Evolutionary conservation across 345 rosid species (phyloP).

Genomic region (Lepidium didymum): DNA sequence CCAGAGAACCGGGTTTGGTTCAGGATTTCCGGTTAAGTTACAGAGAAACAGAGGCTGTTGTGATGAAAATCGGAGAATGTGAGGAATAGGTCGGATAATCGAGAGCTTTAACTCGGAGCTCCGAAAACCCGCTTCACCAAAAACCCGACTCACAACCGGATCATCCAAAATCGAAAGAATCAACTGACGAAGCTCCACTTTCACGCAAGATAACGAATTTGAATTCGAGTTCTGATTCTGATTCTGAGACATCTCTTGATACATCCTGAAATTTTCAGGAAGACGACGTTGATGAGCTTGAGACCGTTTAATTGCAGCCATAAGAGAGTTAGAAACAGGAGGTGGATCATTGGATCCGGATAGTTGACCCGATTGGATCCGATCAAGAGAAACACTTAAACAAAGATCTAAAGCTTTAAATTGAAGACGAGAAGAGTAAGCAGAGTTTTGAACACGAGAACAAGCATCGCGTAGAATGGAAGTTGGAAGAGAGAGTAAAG

Average conservation of each 20-base stretch:
- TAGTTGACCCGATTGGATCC: slow-evolving; percentile 67
- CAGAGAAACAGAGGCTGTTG: slow-evolving; percentile 54
- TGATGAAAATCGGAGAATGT: slow-evolving; percentile 45
- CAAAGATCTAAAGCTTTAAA: slow-evolving; percentile 86
- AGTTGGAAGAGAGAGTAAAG: slow-evolving; percentile 62
- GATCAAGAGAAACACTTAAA: slow-evolving; percentile 71
- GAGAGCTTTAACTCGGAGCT: slow-evolving; percentile 85
- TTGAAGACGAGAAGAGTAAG: slow-evolving; percentile 68
- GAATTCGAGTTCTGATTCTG: slow-evolving; percentile 7
- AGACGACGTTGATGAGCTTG: slow-evolving; percentile 87
- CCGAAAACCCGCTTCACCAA: slow-evolving; percentile 81
- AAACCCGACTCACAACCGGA: slow-evolving; percentile 89
- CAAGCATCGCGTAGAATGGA: slow-evolving; percentile 76
- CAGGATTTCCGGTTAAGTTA: slow-evolving; percentile 29
- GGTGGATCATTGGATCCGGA: slow-evolving; percentile 50
- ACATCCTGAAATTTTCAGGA: slow-evolving; percentile 76
- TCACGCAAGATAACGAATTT: slow-evolving; percentile 40
- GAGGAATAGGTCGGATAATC: slow-evolving; percentile 70
- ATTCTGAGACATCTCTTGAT: slow-evolving; percentile 52
- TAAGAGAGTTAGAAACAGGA: slow-evolving; percentile 75
- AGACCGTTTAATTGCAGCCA: slow-evolving; percentile 96
- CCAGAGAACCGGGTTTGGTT: slow-evolving; percentile 31
- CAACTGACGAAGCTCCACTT: slow-evolving; percentile 78
- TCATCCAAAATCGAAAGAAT: slow-evolving; percentile 78
- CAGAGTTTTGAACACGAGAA: slow-evolving; percentile 57